phyloP scores from a whole-genome alignment of 495 filamentous ascomycete genomes.

The Podospora bellae-mahoneyi region DNA sequence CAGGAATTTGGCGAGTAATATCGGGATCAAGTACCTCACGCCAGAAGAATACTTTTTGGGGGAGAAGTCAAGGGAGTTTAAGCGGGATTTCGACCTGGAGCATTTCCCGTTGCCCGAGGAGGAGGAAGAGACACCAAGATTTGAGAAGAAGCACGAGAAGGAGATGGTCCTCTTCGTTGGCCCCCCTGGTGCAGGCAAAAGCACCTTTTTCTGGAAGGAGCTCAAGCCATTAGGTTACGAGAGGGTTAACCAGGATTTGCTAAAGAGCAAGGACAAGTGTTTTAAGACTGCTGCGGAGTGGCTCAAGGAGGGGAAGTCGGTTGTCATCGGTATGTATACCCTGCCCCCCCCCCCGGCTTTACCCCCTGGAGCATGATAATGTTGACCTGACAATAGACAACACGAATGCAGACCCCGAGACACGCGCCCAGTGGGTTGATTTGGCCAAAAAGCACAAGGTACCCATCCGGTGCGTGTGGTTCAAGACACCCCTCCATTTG shows the following conservation, averaged over 20 bases:
- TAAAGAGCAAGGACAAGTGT: constrained; percentile 80
- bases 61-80: constrained; percentile 58
- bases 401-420: constrained; percentile 80
- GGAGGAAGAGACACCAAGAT: constrained; percentile 30
- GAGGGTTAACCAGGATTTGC: constrained; percentile 82
- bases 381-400: constrained; percentile 60
- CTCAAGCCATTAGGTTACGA: constrained; percentile 77
- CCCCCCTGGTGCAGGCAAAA: constrained; percentile 85
- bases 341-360: neutral
- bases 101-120: constrained; percentile 32
- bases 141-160: constrained; percentile 59
- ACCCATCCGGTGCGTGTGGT: constrained; percentile 82
- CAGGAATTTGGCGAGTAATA: constrained; percentile 78
- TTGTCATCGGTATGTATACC: constrained; percentile 58
- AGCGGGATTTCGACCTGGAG: constrained; percentile 61
- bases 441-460: constrained; percentile 66
- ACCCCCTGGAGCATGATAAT: neutral
- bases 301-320: constrained; percentile 60
- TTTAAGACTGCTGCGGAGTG: constrained; percentile 67
- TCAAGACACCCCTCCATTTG: constrained; percentile 65
- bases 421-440: constrained; percentile 68
- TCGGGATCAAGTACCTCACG: constrained; percentile 73
- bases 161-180: constrained; percentile 86
- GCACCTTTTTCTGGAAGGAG: constrained; percentile 79
- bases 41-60: constrained; percentile 89